Base-by-base conservation (phyloP, 805 yeast species). In the Nakazawaea populi region DNA sequence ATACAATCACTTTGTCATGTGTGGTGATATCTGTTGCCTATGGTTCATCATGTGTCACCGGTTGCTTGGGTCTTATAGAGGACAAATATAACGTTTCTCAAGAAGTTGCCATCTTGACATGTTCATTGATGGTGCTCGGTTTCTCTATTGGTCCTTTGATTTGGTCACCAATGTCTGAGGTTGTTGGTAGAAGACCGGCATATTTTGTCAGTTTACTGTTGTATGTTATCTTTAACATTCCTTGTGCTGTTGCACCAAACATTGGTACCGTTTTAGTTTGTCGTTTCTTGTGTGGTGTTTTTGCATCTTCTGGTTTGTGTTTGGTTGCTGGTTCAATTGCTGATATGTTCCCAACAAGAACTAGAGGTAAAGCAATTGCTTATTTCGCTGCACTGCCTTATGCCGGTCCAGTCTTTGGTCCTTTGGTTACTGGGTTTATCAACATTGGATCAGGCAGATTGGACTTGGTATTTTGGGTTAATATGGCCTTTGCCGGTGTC, bases 361-460 rank as follows among this genome's bases (percentile, higher is more conserved):
- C 90, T 0, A 77, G 96, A 71, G 96, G 96, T 58, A 77, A 83
- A 60, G 96, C 96, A 40, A 89, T 90, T 68, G 95, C 96, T 0
- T 85, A 85, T 60, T 90, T 90, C 62, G 91, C 96, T 10, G 89
- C 89, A 61, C 89, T 94, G 53, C 97, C 97, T 2, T 90, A 89
- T 67, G 85, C 91, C 55, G 97, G 96, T 47, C 97, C 97, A 1
- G 95, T 88, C 38, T 68, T 89, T 45, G 97, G 96, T 36, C 96
- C 96, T 3, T 69, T 90, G 49, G 89, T 88, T 37, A 87, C 89
- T 60, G 96, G 97, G 39, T 90, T 89, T 72, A 83, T 90, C 60
- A 76, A 83, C 52, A 82, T 86, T 46, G 79, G 83, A 53, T 77
- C 92, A n/a, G 77, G 75, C 14, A 72, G 86, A 58, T 75, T 82